Evolutionary conservation across 2,329 filamentous ascomycete genomes (phyloP).

Genomic region (Phialophora tarda): DNA sequence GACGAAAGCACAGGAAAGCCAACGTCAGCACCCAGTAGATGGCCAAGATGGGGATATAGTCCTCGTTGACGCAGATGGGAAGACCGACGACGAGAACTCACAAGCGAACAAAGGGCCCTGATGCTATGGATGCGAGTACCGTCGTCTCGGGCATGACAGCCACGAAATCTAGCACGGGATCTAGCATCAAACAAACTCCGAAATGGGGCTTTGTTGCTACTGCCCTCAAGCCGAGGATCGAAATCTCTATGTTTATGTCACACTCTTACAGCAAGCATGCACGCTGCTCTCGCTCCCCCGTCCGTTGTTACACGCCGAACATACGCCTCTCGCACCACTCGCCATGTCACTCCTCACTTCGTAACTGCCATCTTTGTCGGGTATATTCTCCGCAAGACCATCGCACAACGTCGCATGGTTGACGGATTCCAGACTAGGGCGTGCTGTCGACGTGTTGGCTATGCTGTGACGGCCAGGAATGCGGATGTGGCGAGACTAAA

Average conservation of each 20-base stretch:
- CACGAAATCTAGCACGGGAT: background rate
- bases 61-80: slow-evolving; percentile 44
- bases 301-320: background rate
- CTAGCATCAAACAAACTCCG: background rate
- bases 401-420: background rate
- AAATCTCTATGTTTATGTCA: background rate
- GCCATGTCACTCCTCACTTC: background rate
- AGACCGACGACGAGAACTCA: slow-evolving; percentile 28
- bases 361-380: background rate
- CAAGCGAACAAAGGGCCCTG: slow-evolving; percentile 19
- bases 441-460: background rate
- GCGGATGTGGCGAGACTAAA: background rate
- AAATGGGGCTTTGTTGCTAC: background rate
- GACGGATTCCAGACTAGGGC: background rate
- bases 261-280: background rate
- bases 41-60: slow-evolving; percentile 49
- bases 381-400: background rate
- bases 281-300: background rate
- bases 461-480: background rate
- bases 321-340: background rate
- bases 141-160: slow-evolving; percentile 4
- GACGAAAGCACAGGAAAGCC: slow-evolving; percentile 26
- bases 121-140: slow-evolving; percentile 21
- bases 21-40: slow-evolving; percentile 14
- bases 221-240: background rate